Evolutionary conservation across 1,284 basidiomycete genomes (phyloP).

Genomic region (Sporisorium iseilematis-ciliati): DNA sequence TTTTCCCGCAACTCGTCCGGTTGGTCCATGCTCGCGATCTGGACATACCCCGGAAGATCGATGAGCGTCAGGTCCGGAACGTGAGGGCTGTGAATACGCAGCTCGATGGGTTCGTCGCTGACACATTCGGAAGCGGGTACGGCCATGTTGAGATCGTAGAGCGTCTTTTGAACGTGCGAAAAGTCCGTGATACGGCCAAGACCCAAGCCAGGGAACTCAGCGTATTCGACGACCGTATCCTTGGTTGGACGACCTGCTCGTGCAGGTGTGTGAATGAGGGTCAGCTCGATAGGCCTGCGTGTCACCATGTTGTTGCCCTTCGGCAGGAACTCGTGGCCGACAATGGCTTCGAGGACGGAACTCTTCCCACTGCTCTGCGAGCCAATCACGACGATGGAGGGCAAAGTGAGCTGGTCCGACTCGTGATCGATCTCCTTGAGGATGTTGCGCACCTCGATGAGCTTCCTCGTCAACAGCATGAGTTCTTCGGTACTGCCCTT

Average conservation of each 20-base stretch:
- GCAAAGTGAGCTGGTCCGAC: constrained; percentile 82
- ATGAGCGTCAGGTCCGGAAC: constrained; percentile 97
- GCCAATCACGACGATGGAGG: constrained; percentile 97
- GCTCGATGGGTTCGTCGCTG: constrained; percentile 93
- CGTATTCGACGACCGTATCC: constrained; percentile 80
- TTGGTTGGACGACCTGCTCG: constrained; percentile 67
- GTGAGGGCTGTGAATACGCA: constrained; percentile 93
- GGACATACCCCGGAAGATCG: constrained; percentile 96
- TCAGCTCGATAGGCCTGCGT: constrained; percentile 95
- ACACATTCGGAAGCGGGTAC: constrained; percentile 90
- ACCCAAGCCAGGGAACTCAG: constrained; percentile 91
- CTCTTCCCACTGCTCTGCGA: constrained; percentile 98
- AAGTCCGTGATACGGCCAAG: constrained; percentile 91
- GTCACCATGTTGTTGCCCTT: constrained; percentile 99
- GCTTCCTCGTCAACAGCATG: constrained; percentile 91
- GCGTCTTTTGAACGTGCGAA: constrained; percentile 86
- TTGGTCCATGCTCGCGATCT: constrained; percentile 94
- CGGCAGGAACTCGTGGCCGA: constrained; percentile 96
- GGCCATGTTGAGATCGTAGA: constrained; percentile 94
- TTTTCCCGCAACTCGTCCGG: constrained; percentile 94
- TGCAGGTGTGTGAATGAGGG: constrained; percentile 83
- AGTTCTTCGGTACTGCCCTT: constrained; percentile 71
- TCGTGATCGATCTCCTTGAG: constrained; percentile 94
- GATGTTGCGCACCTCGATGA: constrained; percentile 96
- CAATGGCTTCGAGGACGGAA: constrained; percentile 95